Base-by-base conservation (phyloP, 495 filamentous ascomycete species). In the Xylaria venustula region DNA sequence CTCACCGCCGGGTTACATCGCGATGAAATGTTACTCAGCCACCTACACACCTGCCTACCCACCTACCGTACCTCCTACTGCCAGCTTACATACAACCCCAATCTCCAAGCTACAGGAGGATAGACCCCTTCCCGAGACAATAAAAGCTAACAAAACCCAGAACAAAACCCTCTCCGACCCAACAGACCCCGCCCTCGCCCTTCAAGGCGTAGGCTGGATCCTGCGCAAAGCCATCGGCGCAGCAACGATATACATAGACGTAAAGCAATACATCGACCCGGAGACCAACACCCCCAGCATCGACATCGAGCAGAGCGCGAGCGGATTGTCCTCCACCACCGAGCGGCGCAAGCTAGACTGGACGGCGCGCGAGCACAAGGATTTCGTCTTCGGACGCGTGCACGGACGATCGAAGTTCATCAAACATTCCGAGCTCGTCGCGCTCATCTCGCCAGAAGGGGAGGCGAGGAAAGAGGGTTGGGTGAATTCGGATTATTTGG, bases 141-240 rank as follows among this genome's bases (percentile, higher is more conserved):
- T 34, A 50, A 48, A 45, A 44, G 23, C 44, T 34, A 44, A 22
- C 59, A 47, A 20, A 37, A 7, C 45, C 9, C 69, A 94, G 91
- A 92, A 95, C 81, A 89, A 93, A 72, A 78, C 81, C 65, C 83
- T 91, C 68, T 93, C 90, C 65, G 83, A 87, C 72, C 76, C 82
- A 67, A 77, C 85, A 40, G 90, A 94, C 63, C 78, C 88, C 7
- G 80, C 90, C 59, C 88, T 97, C 45, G 68, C 81, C 36, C 79
- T 94, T 77, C 94, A 97, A 85, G 88, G 88, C 75, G 77, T 98
- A 53, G 73, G 86, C 80, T 98, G 89, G 90, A 64, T 91, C 54
- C 81, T 85, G 36, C 93, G 94, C 75, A 91, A 89, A 78, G 83
- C 83, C 47, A 87, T 96, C 73, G 66, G 74, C 63, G 67, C 86